A percentile compares a stretch with the other conserved stretches of the same genome.
Conservation (phyloP, 495 filamentous ascomycete species). For the Podospora sp. region DNA sequence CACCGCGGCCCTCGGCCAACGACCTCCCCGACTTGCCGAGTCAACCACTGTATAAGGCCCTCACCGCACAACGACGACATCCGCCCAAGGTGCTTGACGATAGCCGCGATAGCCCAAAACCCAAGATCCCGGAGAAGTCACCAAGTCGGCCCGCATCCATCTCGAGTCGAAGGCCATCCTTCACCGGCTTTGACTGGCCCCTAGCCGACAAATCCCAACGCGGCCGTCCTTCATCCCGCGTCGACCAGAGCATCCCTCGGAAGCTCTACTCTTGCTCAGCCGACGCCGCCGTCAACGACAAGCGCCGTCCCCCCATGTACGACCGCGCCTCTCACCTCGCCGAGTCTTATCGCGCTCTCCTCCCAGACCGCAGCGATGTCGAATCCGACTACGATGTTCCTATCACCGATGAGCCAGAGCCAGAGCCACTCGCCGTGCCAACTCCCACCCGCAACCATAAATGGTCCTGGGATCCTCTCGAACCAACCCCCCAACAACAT, state of each 20-base stretch:
- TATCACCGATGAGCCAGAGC: neutral
- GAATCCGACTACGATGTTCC: slow-evolving; percentile 1
- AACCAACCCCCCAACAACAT: neutral
- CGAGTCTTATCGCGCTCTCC: slow-evolving; percentile 24
- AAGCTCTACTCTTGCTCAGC: slow-evolving; percentile 1
- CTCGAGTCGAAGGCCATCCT: neutral
- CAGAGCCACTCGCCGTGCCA: neutral
- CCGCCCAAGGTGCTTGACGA: neutral
- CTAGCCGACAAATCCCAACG: neutral
- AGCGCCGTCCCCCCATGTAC: slow-evolving; percentile 4
- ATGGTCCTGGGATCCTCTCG: neutral
- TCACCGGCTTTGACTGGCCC: neutral
- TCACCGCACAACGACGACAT: neutral
- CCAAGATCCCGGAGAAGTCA: slow-evolving; percentile 2
- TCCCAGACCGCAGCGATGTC: slow-evolving; percentile 23
- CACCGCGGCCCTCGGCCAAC: slow-evolving; percentile 10
- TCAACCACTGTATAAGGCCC: slow-evolving; percentile 25
- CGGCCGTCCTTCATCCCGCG: neutral
- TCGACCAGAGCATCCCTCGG: neutral
- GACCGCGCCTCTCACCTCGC: slow-evolving; percentile 27
- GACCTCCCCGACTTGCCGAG: slow-evolving; percentile 24
- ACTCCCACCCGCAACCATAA: neutral
- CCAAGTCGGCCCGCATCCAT: slow-evolving; percentile 2
- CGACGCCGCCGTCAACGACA: neutral
- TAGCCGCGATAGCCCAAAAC: neutral